A percentile compares a stretch with the other conserved stretches of the same genome.
Evolutionary conservation across 2,329 filamentous ascomycete species (phyloP).

Genomic region (Aspergillus ochraceoroseus): DNA sequence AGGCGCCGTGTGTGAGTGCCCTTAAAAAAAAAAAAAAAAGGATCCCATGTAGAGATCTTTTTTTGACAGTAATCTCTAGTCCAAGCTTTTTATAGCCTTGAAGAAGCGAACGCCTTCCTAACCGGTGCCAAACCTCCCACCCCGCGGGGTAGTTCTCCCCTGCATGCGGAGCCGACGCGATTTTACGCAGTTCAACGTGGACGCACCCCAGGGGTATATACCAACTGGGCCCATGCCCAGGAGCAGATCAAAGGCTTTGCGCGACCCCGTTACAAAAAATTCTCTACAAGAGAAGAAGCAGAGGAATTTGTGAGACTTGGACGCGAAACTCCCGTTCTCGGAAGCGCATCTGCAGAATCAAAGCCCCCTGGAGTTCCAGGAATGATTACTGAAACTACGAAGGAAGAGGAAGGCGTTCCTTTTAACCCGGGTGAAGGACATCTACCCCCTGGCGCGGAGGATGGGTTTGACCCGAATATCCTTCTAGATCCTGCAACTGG

Average conservation of each 20-base stretch:
- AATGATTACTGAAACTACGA: conserved; percentile 40
- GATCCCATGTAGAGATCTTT: too few relatives aligned
- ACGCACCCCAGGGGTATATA: conserved; percentile 57
- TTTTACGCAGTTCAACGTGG: conserved; percentile 60
- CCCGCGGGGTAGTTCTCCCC: conserved; percentile 34
- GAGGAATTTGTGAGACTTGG: conserved; percentile 63
- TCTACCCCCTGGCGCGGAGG: conserved; percentile 52
- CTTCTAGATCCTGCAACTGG: conserved; percentile 52
- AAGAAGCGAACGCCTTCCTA: conserved; percentile 75
- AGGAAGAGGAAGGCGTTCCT: conserved; percentile 42
- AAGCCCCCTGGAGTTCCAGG: conserved; percentile 34
- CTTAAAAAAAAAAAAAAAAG: neutral
- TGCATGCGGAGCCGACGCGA: conserved; percentile 41
- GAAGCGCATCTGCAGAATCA: conserved; percentile 30
- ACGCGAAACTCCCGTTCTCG: conserved; percentile 23
- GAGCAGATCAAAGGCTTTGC: conserved; percentile 70
- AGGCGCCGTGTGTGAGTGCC: conserved; percentile 62
- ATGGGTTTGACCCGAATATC: conserved; percentile 58
- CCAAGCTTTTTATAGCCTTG: conserved; percentile 68
- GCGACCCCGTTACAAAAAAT: conserved; percentile 64
- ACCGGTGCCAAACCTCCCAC: conserved; percentile 53
- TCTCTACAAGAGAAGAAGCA: conserved; percentile 64
- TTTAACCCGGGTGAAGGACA: conserved; percentile 53
- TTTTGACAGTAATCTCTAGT: too few relatives aligned
- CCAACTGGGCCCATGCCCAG: conserved; percentile 64